phyloP scores from a whole-genome alignment of 495 filamentous ascomycete species.

The Aspergillus sclerotiicarbonarius region DNA sequence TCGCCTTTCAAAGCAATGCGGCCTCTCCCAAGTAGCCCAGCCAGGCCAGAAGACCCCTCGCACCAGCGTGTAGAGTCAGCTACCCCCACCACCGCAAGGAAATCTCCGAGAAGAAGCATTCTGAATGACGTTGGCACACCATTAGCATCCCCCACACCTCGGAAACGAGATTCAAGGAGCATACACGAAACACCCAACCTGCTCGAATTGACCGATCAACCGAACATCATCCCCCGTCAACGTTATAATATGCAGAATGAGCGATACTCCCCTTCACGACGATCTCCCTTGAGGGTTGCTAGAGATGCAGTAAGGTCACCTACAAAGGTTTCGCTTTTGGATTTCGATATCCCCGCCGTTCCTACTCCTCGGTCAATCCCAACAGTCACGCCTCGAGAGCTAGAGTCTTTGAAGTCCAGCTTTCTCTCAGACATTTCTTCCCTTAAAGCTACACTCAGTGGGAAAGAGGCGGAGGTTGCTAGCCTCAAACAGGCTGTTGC shows the following conservation, averaged over 20 bases:
- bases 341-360: conserved; percentile 87
- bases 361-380: conserved; percentile 91
- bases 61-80: conserved; percentile 23
- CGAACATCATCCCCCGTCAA: conserved; percentile 52
- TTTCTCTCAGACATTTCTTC: conserved; percentile 89
- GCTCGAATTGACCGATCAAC: conserved; percentile 84
- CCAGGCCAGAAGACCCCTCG: conserved; percentile 1
- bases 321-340: conserved; percentile 59
- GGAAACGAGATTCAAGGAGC: conserved; percentile 60
- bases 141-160: conserved; percentile 58
- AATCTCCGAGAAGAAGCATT: conserved; percentile 29
- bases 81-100: conserved; percentile 39
- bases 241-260: conserved; percentile 37
- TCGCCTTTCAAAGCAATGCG: conserved; percentile 49
- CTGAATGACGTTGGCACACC: conserved; percentile 42
- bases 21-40: conserved; percentile 33
- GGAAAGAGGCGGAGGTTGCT: conserved; percentile 84
- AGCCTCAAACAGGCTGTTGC: conserved; percentile 80
- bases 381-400: conserved; percentile 83
- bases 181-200: conserved; percentile 50
- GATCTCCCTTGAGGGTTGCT: conserved; percentile 38
- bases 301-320: conserved; percentile 39
- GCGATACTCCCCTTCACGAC: conserved; percentile 44
- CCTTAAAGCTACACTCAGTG: conserved; percentile 81
- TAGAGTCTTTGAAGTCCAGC: conserved; percentile 84